Evolutionary conservation across 129 eudicot genomes (phyloP).

Genomic region (Centrapalus pauciflorus): DNA sequence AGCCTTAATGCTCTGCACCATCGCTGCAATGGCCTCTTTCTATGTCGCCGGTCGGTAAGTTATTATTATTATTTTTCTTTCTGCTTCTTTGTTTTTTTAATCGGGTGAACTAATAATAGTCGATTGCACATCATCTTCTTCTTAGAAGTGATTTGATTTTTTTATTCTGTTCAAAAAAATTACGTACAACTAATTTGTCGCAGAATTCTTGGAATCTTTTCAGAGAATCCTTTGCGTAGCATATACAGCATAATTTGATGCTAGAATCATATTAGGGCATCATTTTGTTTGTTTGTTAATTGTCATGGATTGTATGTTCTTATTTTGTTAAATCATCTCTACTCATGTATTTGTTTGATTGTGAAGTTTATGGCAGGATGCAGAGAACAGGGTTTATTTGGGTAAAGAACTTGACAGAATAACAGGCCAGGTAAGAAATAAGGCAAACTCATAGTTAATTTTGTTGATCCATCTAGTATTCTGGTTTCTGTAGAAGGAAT

Average conservation of each 20-base stretch:
- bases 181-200: background rate
- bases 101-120: background rate
- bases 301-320: background rate
- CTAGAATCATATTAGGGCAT: constrained; percentile 10
- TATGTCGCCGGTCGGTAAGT: constrained; percentile 89
- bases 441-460: background rate
- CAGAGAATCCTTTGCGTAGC: background rate
- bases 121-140: background rate
- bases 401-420: constrained; percentile 81
- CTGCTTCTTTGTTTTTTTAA: background rate
- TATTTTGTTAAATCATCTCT: background rate
- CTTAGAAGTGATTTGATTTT: background rate
- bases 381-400: constrained; percentile 71
- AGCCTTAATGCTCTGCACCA: constrained; percentile 67
- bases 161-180: background rate
- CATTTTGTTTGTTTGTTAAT: background rate
- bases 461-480: background rate
- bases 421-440: constrained; percentile 69
- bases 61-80: background rate
- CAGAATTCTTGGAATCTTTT: background rate
- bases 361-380: constrained; percentile 88
- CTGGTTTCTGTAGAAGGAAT: background rate
- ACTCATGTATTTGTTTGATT: background rate
- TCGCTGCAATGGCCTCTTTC: constrained; percentile 75
- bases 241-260: background rate